Percentiles rank a stretch among this genome's conserved stretches.
These are phyloP conservation scores for Nelumbo lutea DNA, from an alignment of 164 flowering plant genomes.

Conservation along the genomic window DNA sequence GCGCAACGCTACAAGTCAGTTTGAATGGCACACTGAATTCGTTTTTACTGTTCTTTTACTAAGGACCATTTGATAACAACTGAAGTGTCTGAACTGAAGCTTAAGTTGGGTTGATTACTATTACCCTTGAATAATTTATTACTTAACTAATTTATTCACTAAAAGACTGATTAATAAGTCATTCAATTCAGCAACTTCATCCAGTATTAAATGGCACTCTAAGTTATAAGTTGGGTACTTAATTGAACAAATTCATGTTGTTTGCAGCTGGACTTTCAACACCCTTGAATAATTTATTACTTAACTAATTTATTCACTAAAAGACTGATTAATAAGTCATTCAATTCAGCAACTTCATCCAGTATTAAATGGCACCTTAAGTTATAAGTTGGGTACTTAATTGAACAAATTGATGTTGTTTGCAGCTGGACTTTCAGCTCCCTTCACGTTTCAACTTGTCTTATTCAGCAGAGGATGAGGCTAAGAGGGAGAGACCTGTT, in stretches of 20 bases:
- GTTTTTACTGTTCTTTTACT: background rate
- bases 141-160: too few species aligned
- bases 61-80: background rate
- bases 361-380: too few species aligned
- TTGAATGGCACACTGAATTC: background rate
- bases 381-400: background rate
- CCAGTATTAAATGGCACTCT: too few species aligned
- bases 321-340: too few species aligned
- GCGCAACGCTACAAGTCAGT: slow-evolving; percentile 92
- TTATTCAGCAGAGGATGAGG: slow-evolving; percentile 96
- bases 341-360: too few species aligned
- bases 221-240: background rate
- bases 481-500: slow-evolving; percentile 83
- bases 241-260: slow-evolving; percentile 5
- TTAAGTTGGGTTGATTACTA: background rate
- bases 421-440: slow-evolving; percentile 96
- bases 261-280: slow-evolving; percentile 94
- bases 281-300: slow-evolving; percentile 30
- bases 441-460: slow-evolving; percentile 80
- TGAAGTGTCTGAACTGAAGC: too few species aligned
- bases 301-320: too few species aligned
- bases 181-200: too few species aligned
- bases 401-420: slow-evolving; percentile 10
- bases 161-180: too few species aligned
- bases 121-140: slow-evolving; percentile 31